Evolutionary conservation across 73 alveolate species (phyloP).

Genomic region (Symbiodinium natans): DNA sequence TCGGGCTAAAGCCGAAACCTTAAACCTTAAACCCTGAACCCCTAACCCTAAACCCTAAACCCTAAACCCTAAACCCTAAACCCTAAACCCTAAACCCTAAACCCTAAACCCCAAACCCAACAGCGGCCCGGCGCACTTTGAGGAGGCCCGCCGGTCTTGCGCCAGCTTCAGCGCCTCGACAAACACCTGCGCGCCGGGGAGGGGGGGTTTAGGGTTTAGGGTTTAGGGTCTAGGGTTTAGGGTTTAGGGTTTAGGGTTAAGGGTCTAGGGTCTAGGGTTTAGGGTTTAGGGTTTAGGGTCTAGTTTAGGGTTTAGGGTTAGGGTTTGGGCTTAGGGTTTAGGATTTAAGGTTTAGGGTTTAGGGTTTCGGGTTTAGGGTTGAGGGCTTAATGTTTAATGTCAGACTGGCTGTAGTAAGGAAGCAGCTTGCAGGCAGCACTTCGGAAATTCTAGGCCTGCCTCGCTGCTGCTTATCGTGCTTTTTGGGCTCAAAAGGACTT

Average conservation of each 20-base stretch:
- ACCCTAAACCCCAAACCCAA: neutral
- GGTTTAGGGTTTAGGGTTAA: neutral
- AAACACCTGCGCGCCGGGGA: neutral
- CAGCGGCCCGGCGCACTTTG: neutral
- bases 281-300: too few relatives aligned
- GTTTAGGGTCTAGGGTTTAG: neutral
- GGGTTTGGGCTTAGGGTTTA: neutral
- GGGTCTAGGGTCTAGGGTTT: neutral
- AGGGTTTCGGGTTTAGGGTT: neutral
- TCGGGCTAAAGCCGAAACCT: too few relatives aligned
- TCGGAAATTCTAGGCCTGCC: too few relatives aligned
- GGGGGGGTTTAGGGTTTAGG: too few relatives aligned
- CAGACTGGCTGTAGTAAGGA: too few relatives aligned
- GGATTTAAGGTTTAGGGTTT: neutral
- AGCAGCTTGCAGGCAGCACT: too few relatives aligned
- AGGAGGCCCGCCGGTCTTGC: constrained; percentile 4
- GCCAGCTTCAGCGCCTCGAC: neutral
- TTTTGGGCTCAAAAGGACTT: too few relatives aligned
- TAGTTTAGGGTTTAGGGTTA: neutral
- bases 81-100: neutral
- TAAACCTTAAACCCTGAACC: too few relatives aligned
- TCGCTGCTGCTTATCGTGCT: too few relatives aligned
- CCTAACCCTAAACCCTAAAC: neutral
- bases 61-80: neutral
- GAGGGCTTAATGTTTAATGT: neutral